Conservation (phyloP, 148 eudicot genomes). For the Rhododendron mucronatum region DNA sequence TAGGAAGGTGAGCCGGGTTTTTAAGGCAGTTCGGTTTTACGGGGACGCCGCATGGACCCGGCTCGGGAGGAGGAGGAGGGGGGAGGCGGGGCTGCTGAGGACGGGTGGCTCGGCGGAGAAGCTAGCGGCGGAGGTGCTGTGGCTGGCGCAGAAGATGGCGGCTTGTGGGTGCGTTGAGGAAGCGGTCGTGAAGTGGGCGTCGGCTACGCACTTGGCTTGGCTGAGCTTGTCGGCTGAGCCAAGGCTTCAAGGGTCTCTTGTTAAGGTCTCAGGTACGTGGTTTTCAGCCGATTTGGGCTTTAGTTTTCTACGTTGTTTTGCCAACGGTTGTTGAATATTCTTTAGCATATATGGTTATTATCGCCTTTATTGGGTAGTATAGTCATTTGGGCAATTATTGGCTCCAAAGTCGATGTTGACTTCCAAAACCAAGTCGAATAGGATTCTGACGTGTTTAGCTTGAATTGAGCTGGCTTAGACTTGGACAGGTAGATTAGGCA, state of each 20-base stretch:
- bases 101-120: slow-evolving; percentile 50
- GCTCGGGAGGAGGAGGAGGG: slow-evolving; percentile 19
- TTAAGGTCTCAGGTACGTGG: slow-evolving; percentile 61
- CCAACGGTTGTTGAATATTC: background rate
- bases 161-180: slow-evolving; percentile 55
- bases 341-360: too few species aligned
- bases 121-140: slow-evolving; percentile 68
- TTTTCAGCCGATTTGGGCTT: background rate
- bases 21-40: slow-evolving; percentile 26
- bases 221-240: slow-evolving; percentile 53
- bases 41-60: slow-evolving; percentile 28
- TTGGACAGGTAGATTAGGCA: background rate
- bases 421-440: background rate
- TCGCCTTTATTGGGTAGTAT: background rate
- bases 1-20: slow-evolving; percentile 21
- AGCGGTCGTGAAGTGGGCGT: slow-evolving; percentile 59
- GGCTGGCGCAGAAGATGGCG: slow-evolving; percentile 67
- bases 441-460: background rate
- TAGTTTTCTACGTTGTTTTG: background rate
- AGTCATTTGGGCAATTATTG: background rate
- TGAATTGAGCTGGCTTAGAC: background rate
- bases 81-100: background rate
- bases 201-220: slow-evolving; percentile 60
- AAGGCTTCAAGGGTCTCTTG: slow-evolving; percentile 60
- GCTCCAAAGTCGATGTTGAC: background rate